These are phyloP conservation scores for Gentiana dahurica DNA, from an alignment of 257 asterid genomes.

Conservation along the genomic window DNA sequence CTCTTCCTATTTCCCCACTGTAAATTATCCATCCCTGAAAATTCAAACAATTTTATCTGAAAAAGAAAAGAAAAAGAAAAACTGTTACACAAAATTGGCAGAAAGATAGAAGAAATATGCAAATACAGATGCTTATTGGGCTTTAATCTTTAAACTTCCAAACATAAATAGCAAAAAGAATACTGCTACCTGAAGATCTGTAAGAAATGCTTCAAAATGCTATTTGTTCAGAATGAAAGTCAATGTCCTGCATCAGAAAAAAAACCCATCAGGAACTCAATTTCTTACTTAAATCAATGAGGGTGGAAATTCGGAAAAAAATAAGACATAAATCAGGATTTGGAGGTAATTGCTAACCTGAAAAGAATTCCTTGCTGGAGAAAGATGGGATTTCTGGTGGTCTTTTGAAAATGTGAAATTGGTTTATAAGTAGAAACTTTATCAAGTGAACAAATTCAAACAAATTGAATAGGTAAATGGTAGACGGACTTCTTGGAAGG, in stretches of 20 bases:
- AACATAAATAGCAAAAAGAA: background rate
- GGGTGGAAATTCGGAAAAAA: background rate
- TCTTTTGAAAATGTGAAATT: no score
- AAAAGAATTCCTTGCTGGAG: background rate
- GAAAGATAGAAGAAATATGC: background rate
- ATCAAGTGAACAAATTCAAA: no score
- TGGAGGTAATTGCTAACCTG: background rate
- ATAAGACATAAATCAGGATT: background rate
- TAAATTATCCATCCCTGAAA: slow-evolving; percentile 21
- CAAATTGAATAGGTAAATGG: no score
- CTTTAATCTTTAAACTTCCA: background rate
- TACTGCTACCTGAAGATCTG: slow-evolving; percentile 11
- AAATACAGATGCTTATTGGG: background rate
- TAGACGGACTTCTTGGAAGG: no score
- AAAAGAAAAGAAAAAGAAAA: background rate
- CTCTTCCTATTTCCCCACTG: slow-evolving; percentile 36
- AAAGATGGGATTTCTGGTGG: background rate
- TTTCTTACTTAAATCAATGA: background rate
- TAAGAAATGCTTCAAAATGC: slow-evolving; percentile 1
- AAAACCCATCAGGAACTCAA: background rate
- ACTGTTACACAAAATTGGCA: background rate
- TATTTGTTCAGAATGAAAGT: background rate
- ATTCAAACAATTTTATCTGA: background rate
- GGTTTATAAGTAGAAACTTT: no score
- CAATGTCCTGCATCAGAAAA: background rate